Percentiles rank a stretch among this genome's conserved stretches.
These are phyloP conservation scores for Pyrenophora teres DNA, from an alignment of 2,329 filamentous ascomycete genomes.

Conservation along the genomic window DNA sequence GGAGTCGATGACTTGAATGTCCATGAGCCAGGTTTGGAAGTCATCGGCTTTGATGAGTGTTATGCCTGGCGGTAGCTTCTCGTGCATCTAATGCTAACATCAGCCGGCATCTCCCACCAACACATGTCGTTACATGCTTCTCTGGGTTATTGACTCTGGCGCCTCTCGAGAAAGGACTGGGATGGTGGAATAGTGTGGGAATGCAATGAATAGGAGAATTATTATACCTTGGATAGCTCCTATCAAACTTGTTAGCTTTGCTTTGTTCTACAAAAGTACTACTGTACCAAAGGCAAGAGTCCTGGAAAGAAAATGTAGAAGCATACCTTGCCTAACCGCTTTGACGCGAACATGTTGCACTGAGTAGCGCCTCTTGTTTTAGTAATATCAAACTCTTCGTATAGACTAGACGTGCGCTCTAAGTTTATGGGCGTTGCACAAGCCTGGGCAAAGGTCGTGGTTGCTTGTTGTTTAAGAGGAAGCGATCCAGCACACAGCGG, in stretches of 20 bases:
- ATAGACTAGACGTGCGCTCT: too few species aligned
- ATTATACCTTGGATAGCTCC: slow-evolving; percentile 30
- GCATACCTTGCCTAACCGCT: slow-evolving; percentile 55
- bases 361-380: background rate
- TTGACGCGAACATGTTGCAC: slow-evolving; percentile 55
- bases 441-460: background rate
- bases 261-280: background rate
- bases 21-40: slow-evolving; percentile 88
- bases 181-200: background rate
- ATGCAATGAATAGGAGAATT: background rate
- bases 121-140: background rate
- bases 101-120: too few species aligned
- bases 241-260: slow-evolving; percentile 8
- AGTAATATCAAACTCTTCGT: background rate
- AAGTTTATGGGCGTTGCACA: too few species aligned
- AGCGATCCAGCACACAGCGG: slow-evolving; percentile 2
- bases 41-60: slow-evolving; percentile 79
- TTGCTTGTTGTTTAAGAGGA: background rate
- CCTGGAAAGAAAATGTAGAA: background rate
- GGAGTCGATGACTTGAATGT: slow-evolving; percentile 85
- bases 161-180: background rate
- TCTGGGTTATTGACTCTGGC: background rate
- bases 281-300: background rate
- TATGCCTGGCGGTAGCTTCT: slow-evolving; percentile 69
- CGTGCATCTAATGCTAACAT: slow-evolving; percentile 54